A percentile compares a stretch with the other conserved stretches of the same genome.
Evolutionary conservation across 768 basidiomycete genomes (phyloP).

Genomic region (Mycena albidolilacea): DNA sequence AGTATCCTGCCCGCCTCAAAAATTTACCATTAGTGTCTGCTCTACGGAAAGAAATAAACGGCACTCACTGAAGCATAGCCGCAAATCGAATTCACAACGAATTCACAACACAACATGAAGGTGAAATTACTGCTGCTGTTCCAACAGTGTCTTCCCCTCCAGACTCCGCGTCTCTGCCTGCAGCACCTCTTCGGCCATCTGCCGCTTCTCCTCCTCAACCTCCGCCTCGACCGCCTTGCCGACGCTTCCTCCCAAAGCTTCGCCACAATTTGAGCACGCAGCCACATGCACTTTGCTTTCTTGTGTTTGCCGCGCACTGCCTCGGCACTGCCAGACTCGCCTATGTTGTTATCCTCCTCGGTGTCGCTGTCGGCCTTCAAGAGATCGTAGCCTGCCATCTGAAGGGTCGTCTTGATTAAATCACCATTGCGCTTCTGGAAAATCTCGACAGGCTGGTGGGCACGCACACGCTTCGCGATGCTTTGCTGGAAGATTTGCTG

Average conservation of each 20-base stretch:
- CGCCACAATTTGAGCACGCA: neutral
- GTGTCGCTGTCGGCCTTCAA: neutral
- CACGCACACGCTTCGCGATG: neutral
- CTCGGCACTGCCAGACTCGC: neutral
- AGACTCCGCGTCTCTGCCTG: neutral
- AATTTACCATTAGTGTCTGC: neutral
- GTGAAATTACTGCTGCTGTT: conserved; percentile 13
- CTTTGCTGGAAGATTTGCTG: neutral
- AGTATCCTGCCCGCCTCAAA: neutral
- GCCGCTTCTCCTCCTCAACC: neutral
- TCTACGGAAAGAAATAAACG: neutral
- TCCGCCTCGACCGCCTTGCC: neutral
- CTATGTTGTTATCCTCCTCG: neutral
- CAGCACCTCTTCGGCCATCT: neutral
- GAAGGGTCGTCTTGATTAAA: neutral
- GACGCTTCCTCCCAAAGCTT: neutral
- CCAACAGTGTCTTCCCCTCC: neutral
- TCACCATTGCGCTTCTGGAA: neutral
- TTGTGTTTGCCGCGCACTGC: neutral
- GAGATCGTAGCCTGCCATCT: neutral
- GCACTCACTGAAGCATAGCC: neutral
- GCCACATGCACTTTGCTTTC: neutral
- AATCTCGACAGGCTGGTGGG: neutral
- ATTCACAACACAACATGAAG: neutral
- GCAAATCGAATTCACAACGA: neutral